Evolutionary conservation across 352 stramenopile species (phyloP), one percentile per base, ranked within the genome.

Genomic region (Pseudoperonospora humuli): DNA sequence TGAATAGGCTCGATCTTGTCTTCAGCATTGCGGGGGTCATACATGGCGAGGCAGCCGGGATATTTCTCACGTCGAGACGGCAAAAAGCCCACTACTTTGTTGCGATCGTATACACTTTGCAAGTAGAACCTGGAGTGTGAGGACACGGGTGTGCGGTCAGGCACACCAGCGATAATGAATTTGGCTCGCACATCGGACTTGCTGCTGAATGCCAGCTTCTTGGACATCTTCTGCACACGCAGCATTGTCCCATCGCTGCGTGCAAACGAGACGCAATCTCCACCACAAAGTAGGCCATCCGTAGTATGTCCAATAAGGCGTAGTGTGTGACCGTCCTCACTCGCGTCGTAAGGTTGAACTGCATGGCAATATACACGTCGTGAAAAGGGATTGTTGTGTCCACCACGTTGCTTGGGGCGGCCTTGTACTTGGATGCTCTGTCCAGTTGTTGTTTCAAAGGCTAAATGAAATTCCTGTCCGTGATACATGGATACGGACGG

Each of bases 41-140:
- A 80, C 50, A 83, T 69, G 31, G 70, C 68, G 37, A 83, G 65
- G 40, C 64, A 80, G 20, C 70, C 70, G 7, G 61, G 45, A 36
- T 66, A 55, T 8, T 49, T 48, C 4, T 50, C 54, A 23, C 64
- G 57, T 18, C 63, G 54, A 19, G 69, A 71, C 29, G 61, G 62
- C 54, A 84, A 44, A 45, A 77, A 83, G 3, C 70, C 73, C 15
- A 86, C 62, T 9, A 66, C 81, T 57, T 73, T 80, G 44, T 71
- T 73, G 43, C 64, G 67, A 43, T 85, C 73, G 50, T 81, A 79
- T n/a, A 81, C 58, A 46, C 67, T 81, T 50, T 79, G 68, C 18
- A 86, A 44, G 46, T 81, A 86, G 39, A 86, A 86, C 54, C 75
- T 81, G 56, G 67, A 80, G 28, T 56, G 77, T 35, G 70, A 70